Conservation (phyloP, 129 eudicot genomes). For the Lactuca saligna region DNA sequence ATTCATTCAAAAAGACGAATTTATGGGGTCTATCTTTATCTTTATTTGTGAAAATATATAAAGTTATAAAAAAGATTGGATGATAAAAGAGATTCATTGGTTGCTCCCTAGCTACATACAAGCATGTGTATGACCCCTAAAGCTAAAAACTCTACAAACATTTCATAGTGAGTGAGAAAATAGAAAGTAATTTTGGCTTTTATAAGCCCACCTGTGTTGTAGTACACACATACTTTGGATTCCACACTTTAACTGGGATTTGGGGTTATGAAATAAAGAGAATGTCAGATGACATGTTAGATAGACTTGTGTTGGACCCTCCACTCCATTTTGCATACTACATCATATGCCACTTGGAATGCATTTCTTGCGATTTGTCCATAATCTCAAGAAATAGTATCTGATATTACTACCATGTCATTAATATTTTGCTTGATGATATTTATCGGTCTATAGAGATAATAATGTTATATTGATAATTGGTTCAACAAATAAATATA, state of each 20-base stretch:
- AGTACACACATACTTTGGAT: constrained; percentile 46
- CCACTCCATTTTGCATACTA: constrained; percentile 27
- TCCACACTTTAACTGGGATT: constrained; percentile 40
- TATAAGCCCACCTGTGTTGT: constrained; percentile 31
- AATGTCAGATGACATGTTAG: constrained; percentile 41
- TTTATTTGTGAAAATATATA: constrained; percentile 33
- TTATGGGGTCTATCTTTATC: constrained; percentile 37
- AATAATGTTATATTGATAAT: neutral
- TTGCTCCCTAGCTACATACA: constrained; percentile 34
- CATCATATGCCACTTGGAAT: constrained; percentile 38
- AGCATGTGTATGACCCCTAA: constrained; percentile 5
- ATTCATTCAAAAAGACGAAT: constrained; percentile 29
- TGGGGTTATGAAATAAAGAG: constrained; percentile 36
- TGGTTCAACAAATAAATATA: neutral
- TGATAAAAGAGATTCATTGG: constrained; percentile 36
- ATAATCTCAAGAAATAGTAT: constrained; percentile 21
- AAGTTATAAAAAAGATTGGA: constrained; percentile 37
- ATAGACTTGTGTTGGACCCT: constrained; percentile 31
- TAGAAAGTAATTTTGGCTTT: constrained; percentile 52
- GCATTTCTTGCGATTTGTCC: constrained; percentile 24
- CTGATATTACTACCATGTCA: neutral
- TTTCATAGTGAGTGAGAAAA: constrained; percentile 43
- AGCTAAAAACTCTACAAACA: constrained; percentile 32
- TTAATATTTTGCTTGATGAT: neutral
- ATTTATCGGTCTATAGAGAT: neutral